Base-by-base conservation (phyloP, 169 alveolate genomes). In the Babesia bigemina region DNA sequence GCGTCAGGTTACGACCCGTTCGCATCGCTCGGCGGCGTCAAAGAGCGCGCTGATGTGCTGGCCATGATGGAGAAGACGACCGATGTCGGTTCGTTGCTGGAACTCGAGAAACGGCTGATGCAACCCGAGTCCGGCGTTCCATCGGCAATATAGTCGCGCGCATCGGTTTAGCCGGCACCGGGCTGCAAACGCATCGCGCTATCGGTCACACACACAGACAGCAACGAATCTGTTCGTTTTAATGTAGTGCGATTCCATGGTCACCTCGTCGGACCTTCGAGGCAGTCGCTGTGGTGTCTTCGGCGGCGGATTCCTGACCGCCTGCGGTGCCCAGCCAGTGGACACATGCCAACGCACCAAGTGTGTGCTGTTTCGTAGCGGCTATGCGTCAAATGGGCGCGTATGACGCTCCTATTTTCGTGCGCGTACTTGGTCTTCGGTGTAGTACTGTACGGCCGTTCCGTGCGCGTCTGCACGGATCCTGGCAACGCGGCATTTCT, bases 1-100 rank as follows among this genome's bases (percentile, higher is more conserved):
- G 49, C 60, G 11, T 36, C 48, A 67, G 63, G 76, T 19, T 50
- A 67, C 42, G 55, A 67, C 16, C 60, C 66, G 14, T 14, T n/a
- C 14, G 26, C 44, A 36, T 11, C 44, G 66, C 16, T 9, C 21
- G 44, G 50, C 2, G 22, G 22, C 48, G 26, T 21, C n/a, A 58
- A 36, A 6, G 39, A 33, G 39, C 39, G 39, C 48, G 26, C 13
- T 9, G 66, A 58, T 13, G 13, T 58, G 24, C 48, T 58, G 44
- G 66, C 14, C 1, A 48, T 67, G 65, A 12, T 67, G 66, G 76
- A 67, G 33, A 67, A 55, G 39, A 55, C 76, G n/a, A 67, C 39
- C 4, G 65, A 67, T 47, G 66, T 67, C 16, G 44, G 44, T 24
- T 28, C 63, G 2, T 55, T 67, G 48, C 45, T 53, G n/a, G 29